Percentiles rank a stretch among this genome's conserved stretches.
phyloP scores from a whole-genome alignment of 345 rosid species.

The Linum trigynum region DNA sequence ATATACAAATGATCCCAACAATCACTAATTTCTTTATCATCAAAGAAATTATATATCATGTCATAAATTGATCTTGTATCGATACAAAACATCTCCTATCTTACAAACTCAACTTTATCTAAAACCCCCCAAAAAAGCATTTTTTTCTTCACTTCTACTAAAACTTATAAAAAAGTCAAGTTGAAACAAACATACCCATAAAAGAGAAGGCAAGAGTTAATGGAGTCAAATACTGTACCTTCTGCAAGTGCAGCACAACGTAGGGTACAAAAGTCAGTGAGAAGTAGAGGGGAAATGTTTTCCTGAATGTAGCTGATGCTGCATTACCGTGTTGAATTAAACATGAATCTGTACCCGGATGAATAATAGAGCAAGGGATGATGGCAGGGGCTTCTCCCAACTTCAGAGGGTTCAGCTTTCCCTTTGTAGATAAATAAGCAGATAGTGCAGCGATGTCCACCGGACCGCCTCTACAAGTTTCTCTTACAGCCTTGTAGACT shows the following conservation, averaged over 20 bases:
- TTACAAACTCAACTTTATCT: too few species aligned
- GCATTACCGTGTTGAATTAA: conserved; percentile 76
- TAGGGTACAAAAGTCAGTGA: conserved; percentile 96
- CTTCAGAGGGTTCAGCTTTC: conserved; percentile 39
- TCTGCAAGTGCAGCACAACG: conserved; percentile 85
- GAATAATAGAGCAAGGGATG: conserved; percentile 86
- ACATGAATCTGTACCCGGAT: conserved; percentile 76
- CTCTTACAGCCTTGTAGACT: conserved; percentile 86
- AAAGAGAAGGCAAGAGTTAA: conserved; percentile 1
- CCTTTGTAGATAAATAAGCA: conserved; percentile 45
- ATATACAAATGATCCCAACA: too few species aligned
- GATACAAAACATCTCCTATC: too few species aligned
- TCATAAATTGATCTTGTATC: too few species aligned
- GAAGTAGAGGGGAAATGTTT: conserved; percentile 93
- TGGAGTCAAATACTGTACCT: conserved; percentile 40
- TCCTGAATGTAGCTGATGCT: conserved; percentile 83
- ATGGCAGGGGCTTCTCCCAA: conserved; percentile 73
- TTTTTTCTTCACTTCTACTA: too few species aligned
- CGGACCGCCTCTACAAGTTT: conserved; percentile 83
- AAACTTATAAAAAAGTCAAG: too few species aligned
- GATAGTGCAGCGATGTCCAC: conserved; percentile 67
- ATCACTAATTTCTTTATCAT: too few species aligned
- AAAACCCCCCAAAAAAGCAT: too few species aligned
- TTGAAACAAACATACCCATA: too few species aligned
- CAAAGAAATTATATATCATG: too few species aligned